Conservation (phyloP, 805 yeast species). For the Candida oleophila region DNA sequence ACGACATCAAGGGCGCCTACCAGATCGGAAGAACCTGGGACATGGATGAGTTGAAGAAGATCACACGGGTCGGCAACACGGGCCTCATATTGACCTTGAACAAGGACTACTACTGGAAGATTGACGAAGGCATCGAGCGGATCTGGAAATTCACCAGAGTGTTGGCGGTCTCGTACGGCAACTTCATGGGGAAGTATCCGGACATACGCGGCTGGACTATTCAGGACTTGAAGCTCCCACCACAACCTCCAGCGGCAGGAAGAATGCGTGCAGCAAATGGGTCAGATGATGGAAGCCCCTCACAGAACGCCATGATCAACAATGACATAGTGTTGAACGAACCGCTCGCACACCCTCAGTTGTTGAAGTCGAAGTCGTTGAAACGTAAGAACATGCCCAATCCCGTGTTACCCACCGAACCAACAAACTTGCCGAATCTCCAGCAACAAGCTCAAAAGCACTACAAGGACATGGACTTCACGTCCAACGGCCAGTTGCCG, state of each 20-base stretch:
- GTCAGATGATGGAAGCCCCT: neutral
- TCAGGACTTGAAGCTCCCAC: conserved; percentile 32
- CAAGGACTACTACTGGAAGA: conserved; percentile 78
- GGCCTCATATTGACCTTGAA: conserved; percentile 64
- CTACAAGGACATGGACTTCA: conserved; percentile 39
- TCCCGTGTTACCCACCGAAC: conserved; percentile 19
- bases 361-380: conserved; percentile 21
- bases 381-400: conserved; percentile 21
- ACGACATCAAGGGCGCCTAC: conserved; percentile 60
- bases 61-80: conserved; percentile 53
- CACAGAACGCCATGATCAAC: too few relatives aligned
- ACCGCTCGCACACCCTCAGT: conserved; percentile 20
- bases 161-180: conserved; percentile 30
- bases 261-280: neutral
- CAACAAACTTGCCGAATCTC: conserved; percentile 9
- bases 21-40: conserved; percentile 96
- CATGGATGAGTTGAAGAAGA: conserved; percentile 60
- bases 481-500: conserved; percentile 42
- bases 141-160: conserved; percentile 34
- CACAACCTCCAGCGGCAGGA: neutral
- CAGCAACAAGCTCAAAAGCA: conserved; percentile 12
- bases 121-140: conserved; percentile 38
- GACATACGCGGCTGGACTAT: conserved; percentile 29
- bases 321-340: conserved; percentile 13
- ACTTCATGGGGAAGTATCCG: conserved; percentile 39